Evolutionary conservation across 2,329 filamentous ascomycete species (phyloP).

Genomic region (Diaporthe capsici): DNA sequence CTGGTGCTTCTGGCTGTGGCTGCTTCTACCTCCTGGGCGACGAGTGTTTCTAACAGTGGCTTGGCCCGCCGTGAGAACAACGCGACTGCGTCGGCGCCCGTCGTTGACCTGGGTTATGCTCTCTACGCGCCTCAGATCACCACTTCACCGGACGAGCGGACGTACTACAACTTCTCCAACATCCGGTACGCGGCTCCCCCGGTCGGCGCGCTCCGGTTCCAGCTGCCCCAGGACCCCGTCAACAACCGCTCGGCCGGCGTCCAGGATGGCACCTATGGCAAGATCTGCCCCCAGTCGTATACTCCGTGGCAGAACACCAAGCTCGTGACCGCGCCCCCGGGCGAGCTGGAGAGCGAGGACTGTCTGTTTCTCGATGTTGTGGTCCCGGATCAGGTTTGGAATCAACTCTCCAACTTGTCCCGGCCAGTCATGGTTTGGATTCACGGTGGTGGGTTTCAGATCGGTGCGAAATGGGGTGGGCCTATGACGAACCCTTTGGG

Average conservation of each 20-base stretch:
- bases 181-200: slow-evolving; percentile 46
- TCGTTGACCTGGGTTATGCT: slow-evolving; percentile 33
- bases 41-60: not conserved
- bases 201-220: slow-evolving; percentile 43
- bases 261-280: slow-evolving; percentile 39
- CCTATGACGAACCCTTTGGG: slow-evolving; percentile 48
- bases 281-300: slow-evolving; percentile 42
- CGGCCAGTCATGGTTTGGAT: slow-evolving; percentile 51
- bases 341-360: slow-evolving; percentile 49
- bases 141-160: slow-evolving; percentile 24
- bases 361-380: slow-evolving; percentile 58
- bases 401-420: slow-evolving; percentile 36
- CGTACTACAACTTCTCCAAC: slow-evolving; percentile 47
- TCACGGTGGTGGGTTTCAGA: slow-evolving; percentile 54
- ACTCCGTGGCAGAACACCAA: slow-evolving; percentile 26
- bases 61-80: not conserved
- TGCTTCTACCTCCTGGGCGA: not conserved
- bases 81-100: not conserved
- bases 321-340: slow-evolving; percentile 19
- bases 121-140: slow-evolving; percentile 29
- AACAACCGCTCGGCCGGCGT: slow-evolving; percentile 32
- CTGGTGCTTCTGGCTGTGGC: not conserved
- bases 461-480: slow-evolving; percentile 49
- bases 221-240: slow-evolving; percentile 40
- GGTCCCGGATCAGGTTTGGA: slow-evolving; percentile 53